These are phyloP conservation scores for Oryza rufipogon DNA, from an alignment of 176 grass and related monocot species.

Conservation along the genomic window DNA sequence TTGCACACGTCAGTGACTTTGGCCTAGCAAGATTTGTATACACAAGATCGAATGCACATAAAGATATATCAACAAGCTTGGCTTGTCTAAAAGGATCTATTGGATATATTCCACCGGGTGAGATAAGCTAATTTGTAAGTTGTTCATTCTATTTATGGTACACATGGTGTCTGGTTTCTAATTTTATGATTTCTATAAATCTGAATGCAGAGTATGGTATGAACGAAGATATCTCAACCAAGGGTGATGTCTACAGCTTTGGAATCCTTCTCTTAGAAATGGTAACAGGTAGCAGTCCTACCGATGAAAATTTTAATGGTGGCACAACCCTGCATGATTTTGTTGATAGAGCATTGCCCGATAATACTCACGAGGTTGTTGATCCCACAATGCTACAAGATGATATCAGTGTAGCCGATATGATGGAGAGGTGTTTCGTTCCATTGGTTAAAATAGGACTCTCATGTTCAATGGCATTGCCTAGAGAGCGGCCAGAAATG, in stretches of 20 bases:
- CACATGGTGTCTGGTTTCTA: background rate
- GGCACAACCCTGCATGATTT: slow-evolving; percentile 21
- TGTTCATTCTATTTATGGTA: background rate
- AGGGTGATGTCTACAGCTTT: slow-evolving; percentile 56
- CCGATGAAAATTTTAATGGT: slow-evolving; percentile 30
- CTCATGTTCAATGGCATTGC: slow-evolving; percentile 37
- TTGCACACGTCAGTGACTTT: too few relatives aligned
- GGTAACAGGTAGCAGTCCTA: slow-evolving; percentile 38
- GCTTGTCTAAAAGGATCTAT: slow-evolving; percentile 45
- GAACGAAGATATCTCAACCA: slow-evolving; percentile 31
- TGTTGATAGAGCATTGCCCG: slow-evolving; percentile 27
- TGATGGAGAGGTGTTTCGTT: slow-evolving; percentile 37
- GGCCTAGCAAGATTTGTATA: background rate
- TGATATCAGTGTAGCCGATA: background rate
- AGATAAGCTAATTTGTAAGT: background rate
- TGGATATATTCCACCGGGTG: slow-evolving; percentile 59
- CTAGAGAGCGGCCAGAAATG: slow-evolving; percentile 35
- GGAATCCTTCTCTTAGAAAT: slow-evolving; percentile 50
- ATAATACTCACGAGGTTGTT: slow-evolving; percentile 5
- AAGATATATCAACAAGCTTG: slow-evolving; percentile 32
- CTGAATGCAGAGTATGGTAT: slow-evolving; percentile 47
- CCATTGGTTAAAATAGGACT: slow-evolving; percentile 42
- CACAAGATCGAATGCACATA: slow-evolving; percentile 17
- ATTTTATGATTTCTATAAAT: background rate
- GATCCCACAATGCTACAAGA: slow-evolving; percentile 30